phyloP scores from a whole-genome alignment of 805 yeast species.

The Monosporozyma unispora region DNA sequence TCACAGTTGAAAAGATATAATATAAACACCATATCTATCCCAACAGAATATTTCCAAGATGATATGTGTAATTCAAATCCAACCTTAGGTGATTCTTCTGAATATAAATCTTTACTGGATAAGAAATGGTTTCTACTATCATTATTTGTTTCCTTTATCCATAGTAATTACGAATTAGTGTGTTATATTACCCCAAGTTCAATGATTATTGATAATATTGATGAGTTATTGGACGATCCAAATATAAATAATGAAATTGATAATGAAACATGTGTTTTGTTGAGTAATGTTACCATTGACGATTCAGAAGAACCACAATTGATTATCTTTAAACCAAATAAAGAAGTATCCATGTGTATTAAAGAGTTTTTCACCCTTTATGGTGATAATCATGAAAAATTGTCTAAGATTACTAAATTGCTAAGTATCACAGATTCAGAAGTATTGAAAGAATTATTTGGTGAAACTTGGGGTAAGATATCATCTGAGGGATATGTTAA shows the following conservation, averaged over 20 bases:
- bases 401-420: slow-evolving; percentile 10
- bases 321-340: slow-evolving; percentile 22
- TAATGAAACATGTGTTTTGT: slow-evolving; percentile 29
- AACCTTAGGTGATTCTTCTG: neutral
- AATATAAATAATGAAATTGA: slow-evolving; percentile 26
- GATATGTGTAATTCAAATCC: neutral
- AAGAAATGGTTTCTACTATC: slow-evolving; percentile 14
- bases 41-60: slow-evolving; percentile 2
- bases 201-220: slow-evolving; percentile 23
- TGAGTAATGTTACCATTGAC: slow-evolving; percentile 16
- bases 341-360: slow-evolving; percentile 26
- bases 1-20: slow-evolving; percentile 6
- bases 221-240: slow-evolving; percentile 21
- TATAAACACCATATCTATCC: slow-evolving; percentile 6
- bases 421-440: slow-evolving; percentile 15
- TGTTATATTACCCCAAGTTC: slow-evolving; percentile 28
- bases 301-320: slow-evolving; percentile 13
- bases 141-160: slow-evolving; percentile 17
- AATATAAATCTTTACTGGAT: neutral
- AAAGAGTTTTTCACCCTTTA: slow-evolving; percentile 28
- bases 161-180: slow-evolving; percentile 18
- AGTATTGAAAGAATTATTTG: slow-evolving; percentile 22
- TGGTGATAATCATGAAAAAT: slow-evolving; percentile 14
- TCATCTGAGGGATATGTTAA: slow-evolving; percentile 16
- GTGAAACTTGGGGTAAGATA: slow-evolving; percentile 27